A percentile compares a stretch with the other conserved stretches of the same genome.
Evolutionary conservation across 2,329 filamentous ascomycete genomes (phyloP).

Genomic region (Chalaropsis ovoidea): DNA sequence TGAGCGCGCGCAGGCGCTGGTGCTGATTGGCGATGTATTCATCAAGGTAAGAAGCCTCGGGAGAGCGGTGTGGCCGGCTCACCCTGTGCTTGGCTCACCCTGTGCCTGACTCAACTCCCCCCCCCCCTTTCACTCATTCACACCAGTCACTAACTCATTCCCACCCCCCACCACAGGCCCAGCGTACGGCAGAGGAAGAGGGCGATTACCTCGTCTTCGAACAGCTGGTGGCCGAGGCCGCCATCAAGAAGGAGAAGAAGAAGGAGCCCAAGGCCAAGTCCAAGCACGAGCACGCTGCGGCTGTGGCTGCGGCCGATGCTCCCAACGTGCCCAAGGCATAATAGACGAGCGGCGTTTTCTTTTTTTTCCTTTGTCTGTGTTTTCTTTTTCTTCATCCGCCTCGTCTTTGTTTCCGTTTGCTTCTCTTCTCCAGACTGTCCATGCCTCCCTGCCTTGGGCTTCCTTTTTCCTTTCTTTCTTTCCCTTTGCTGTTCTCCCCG

Average conservation of each 20-base stretch:
- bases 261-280: slow-evolving; percentile 49
- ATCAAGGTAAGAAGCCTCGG: slow-evolving; percentile 53
- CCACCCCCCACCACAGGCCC: slow-evolving; percentile 48
- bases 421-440: neutral
- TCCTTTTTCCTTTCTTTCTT: neutral
- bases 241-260: slow-evolving; percentile 78
- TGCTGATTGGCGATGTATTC: slow-evolving; percentile 83
- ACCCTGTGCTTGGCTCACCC: too few species aligned
- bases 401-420: neutral
- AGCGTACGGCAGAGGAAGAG: slow-evolving; percentile 87
- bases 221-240: slow-evolving; percentile 91
- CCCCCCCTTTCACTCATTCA: neutral
- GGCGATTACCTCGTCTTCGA: slow-evolving; percentile 98
- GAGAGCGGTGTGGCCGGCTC: too few species aligned
- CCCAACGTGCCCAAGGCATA: slow-evolving; percentile 28
- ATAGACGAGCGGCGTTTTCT: slow-evolving; percentile 5
- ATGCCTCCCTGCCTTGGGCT: neutral
- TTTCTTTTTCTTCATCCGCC: neutral
- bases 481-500: neutral
- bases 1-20: slow-evolving; percentile 79
- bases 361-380: neutral
- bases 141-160: slow-evolving; percentile 23
- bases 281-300: slow-evolving; percentile 33
- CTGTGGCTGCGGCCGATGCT: slow-evolving; percentile 27
- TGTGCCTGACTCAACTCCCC: too few species aligned